Conservation (phyloP, 2,329 filamentous ascomycete genomes). For the Diplodia intermedia region DNA sequence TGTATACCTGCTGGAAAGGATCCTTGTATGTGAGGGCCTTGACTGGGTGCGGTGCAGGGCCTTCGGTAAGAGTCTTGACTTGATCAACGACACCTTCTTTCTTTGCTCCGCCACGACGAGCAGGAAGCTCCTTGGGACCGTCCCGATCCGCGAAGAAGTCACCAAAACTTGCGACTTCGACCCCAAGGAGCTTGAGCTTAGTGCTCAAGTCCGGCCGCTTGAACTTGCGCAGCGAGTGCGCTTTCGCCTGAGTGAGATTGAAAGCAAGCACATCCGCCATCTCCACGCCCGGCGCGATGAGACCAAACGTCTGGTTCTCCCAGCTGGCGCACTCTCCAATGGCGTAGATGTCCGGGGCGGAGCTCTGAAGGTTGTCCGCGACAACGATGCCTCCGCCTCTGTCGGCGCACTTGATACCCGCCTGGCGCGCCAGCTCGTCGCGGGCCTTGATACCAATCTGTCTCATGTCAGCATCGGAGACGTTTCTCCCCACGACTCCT, state of each 20-base stretch:
- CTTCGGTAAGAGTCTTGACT: constrained; percentile 62
- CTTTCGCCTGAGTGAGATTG: constrained; percentile 84
- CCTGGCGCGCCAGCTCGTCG: constrained; percentile 74
- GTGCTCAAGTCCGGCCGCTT: constrained; percentile 87
- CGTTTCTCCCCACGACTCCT: constrained; percentile 29
- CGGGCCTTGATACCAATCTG: constrained; percentile 80
- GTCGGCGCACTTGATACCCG: constrained; percentile 75
- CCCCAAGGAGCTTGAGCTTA: constrained; percentile 86
- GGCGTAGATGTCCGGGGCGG: constrained; percentile 75
- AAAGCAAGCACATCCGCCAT: constrained; percentile 93
- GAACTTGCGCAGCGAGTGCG: constrained; percentile 73
- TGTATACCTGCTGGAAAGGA: constrained; percentile 87
- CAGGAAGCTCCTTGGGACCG: constrained; percentile 77
- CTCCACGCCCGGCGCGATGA: constrained; percentile 88
- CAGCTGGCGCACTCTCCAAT: constrained; percentile 92
- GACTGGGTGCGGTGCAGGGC: constrained; percentile 66
- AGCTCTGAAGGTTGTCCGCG: constrained; percentile 71
- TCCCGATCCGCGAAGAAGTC: constrained; percentile 92
- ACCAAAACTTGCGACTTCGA: constrained; percentile 91
- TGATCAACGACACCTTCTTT: constrained; percentile 52
- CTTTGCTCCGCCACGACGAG: constrained; percentile 57
- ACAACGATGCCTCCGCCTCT: constrained; percentile 79
- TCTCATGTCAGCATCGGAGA: not conserved
- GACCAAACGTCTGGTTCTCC: constrained; percentile 83
- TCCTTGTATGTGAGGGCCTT: constrained; percentile 89